phyloP scores from a whole-genome alignment of 441 rosid genomes.

The Arabidopsis lyrata region DNA sequence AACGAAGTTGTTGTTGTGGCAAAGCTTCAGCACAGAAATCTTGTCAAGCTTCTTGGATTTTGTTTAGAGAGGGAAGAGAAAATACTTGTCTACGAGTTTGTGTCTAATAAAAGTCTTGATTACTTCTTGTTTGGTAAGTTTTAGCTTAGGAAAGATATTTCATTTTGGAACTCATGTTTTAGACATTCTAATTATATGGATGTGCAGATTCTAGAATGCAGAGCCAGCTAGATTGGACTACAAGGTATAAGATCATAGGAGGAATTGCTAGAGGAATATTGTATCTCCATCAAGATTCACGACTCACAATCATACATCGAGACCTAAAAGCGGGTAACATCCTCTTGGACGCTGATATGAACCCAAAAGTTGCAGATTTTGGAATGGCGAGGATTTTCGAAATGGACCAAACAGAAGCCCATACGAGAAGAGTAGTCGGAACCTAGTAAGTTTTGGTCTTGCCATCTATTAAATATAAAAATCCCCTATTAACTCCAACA shows the following conservation, averaged over 20 bases:
- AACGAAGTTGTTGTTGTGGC: constrained; percentile 62
- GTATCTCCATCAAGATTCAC: constrained; percentile 60
- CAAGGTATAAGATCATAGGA: constrained; percentile 48
- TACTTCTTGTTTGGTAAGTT: constrained; percentile 49
- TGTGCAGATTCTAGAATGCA: constrained; percentile 40
- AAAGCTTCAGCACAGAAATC: constrained; percentile 63
- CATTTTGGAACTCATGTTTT: not conserved
- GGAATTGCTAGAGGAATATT: constrained; percentile 55
- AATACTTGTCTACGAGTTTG: constrained; percentile 60
- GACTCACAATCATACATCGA: constrained; percentile 51
- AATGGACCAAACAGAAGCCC: constrained; percentile 25
- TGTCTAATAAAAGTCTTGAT: constrained; percentile 36
- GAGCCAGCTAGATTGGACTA: constrained; percentile 47
- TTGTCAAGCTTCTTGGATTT: constrained; percentile 57
- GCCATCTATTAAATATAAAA: not conserved
- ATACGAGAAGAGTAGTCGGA: constrained; percentile 16
- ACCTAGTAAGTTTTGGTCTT: constrained; percentile 16
- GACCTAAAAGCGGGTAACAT: constrained; percentile 56
- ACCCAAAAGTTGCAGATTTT: constrained; percentile 56
- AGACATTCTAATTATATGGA: not conserved
- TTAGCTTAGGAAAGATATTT: not conserved
- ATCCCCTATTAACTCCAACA: not conserved
- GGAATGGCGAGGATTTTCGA: constrained; percentile 45
- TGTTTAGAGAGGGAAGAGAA: constrained; percentile 54
- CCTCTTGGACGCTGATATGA: constrained; percentile 53